Evolutionary conservation across 331 rosid species (phyloP).

Genomic region (Rhamnella rubrinervis): DNA sequence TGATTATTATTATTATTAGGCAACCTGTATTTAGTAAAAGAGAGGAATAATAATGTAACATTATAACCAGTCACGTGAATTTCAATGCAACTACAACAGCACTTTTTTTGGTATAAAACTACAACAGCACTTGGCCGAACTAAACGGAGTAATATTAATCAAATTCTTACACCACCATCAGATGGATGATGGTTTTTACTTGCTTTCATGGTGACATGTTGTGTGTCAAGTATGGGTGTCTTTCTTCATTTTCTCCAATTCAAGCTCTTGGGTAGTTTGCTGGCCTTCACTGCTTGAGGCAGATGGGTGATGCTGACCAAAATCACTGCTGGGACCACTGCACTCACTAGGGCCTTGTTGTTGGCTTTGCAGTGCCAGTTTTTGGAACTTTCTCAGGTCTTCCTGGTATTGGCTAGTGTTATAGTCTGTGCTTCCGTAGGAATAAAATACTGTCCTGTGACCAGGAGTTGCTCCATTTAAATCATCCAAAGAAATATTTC

Average conservation of each 20-base stretch:
- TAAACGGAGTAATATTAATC: too few species aligned
- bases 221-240: background rate
- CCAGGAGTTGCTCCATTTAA: slow-evolving; percentile 42
- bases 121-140: too few species aligned
- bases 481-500: slow-evolving; percentile 41
- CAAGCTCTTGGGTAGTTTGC: slow-evolving; percentile 41
- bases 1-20: too few species aligned
- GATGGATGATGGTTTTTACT: too few species aligned
- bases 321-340: slow-evolving; percentile 44
- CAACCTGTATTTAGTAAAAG: too few species aligned
- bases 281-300: slow-evolving; percentile 40
- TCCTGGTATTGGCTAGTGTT: slow-evolving; percentile 34
- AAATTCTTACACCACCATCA: too few species aligned
- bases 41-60: too few species aligned
- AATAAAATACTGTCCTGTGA: slow-evolving; percentile 31
- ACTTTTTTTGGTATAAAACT: too few species aligned
- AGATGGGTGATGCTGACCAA: slow-evolving; percentile 22
- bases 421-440: slow-evolving; percentile 36
- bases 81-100: too few species aligned
- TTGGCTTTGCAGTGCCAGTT: slow-evolving; percentile 37
- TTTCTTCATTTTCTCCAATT: slow-evolving; percentile 22
- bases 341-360: slow-evolving; percentile 31
- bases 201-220: too few species aligned
- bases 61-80: too few species aligned
- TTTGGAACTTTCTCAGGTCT: slow-evolving; percentile 41